Evolutionary conservation across 331 rosid species (phyloP).

Genomic region (Dryas integrifolia): DNA sequence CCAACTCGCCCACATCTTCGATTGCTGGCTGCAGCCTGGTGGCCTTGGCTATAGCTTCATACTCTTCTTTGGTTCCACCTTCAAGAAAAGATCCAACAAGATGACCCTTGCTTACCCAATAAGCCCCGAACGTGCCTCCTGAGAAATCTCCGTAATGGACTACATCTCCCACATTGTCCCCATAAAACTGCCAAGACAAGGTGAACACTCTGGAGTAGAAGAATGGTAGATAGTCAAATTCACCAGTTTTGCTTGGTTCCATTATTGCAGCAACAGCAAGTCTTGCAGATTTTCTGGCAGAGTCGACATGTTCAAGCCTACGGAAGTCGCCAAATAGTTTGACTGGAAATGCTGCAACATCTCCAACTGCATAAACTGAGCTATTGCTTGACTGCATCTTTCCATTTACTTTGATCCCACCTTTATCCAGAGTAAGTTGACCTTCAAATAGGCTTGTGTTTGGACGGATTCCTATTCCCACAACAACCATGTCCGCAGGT

Average conservation of each 20-base stretch:
- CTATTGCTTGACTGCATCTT: constrained; percentile 79
- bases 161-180: constrained; percentile 80
- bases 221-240: constrained; percentile 86
- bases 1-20: constrained; percentile 71
- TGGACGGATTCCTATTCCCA: constrained; percentile 97
- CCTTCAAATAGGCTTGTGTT: constrained; percentile 94
- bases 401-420: constrained; percentile 97
- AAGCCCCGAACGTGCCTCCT: constrained; percentile 78
- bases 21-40: constrained; percentile 67
- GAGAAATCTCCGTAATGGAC: constrained; percentile 82
- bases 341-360: constrained; percentile 96
- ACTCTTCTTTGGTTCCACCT: constrained; percentile 78
- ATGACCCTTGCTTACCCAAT: constrained; percentile 78
- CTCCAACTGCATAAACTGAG: constrained; percentile 90
- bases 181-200: constrained; percentile 95
- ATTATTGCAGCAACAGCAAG: constrained; percentile 75
- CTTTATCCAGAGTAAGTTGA: constrained; percentile 92
- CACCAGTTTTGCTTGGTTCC: constrained; percentile 61
- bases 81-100: constrained; percentile 77
- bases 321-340: constrained; percentile 80
- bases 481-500: constrained; percentile 82
- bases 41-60: constrained; percentile 63
- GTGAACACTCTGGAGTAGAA: constrained; percentile 93
- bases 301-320: constrained; percentile 93
- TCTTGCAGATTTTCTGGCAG: constrained; percentile 82